Conservation (phyloP, 1,284 basidiomycete species). For the Leccinum subfulvum region DNA sequence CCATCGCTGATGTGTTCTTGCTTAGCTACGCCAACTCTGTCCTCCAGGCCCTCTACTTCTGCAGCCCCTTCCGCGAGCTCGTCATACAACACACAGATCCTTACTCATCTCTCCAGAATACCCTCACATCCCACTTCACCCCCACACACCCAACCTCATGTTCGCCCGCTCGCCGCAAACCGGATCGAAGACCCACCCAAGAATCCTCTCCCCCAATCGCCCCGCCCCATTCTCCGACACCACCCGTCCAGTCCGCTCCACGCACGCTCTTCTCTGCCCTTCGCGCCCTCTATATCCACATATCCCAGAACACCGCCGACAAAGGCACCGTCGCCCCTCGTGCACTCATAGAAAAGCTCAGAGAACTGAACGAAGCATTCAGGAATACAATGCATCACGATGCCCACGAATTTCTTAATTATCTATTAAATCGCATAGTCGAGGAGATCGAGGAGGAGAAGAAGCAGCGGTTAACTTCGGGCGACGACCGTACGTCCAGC, state of each 20-base stretch:
- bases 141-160: slow-evolving; percentile 25
- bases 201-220: slow-evolving; percentile 22
- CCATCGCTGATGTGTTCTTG: slow-evolving; percentile 20
- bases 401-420: slow-evolving; percentile 96
- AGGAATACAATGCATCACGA: slow-evolving; percentile 90
- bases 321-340: slow-evolving; percentile 85
- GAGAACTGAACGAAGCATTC: slow-evolving; percentile 85
- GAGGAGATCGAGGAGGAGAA: slow-evolving; percentile 85
- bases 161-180: slow-evolving; percentile 43
- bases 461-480: slow-evolving; percentile 42
- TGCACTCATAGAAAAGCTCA: slow-evolving; percentile 88
- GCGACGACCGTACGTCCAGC: slow-evolving; percentile 26
- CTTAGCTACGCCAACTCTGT: slow-evolving; percentile 96
- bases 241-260: slow-evolving; percentile 57
- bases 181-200: slow-evolving; percentile 47
- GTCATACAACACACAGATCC: slow-evolving; percentile 58
- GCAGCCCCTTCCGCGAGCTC: slow-evolving; percentile 77
- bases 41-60: slow-evolving; percentile 92
- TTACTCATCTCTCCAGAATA: slow-evolving; percentile 29
- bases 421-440: slow-evolving; percentile 87
- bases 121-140: slow-evolving; percentile 15
- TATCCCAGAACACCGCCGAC: slow-evolving; percentile 71
- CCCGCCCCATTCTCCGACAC: slow-evolving; percentile 26
- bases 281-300: slow-evolving; percentile 84
- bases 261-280: slow-evolving; percentile 86